Evolutionary conservation across 805 yeast genomes (phyloP).

Genomic region (Saitoella complicata): DNA sequence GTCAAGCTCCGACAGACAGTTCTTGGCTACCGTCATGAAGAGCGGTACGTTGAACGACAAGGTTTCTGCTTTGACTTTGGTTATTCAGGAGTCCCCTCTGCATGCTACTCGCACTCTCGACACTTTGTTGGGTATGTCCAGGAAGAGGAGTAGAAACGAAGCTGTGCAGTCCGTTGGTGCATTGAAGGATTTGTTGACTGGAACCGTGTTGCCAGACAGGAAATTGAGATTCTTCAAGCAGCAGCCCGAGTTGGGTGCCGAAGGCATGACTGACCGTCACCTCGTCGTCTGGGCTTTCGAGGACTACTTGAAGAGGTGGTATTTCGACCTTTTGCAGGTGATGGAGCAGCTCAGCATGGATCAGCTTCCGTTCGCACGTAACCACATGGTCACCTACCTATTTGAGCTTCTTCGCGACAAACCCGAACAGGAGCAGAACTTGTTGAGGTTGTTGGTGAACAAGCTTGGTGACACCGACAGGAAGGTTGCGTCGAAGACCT

Average conservation of each 20-base stretch:
- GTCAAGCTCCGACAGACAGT: conserved; percentile 67
- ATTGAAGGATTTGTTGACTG: conserved; percentile 69
- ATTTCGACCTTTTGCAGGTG: conserved; percentile 57
- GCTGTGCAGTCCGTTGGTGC: conserved; percentile 83
- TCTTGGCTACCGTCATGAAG: conserved; percentile 71
- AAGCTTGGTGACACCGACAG: conserved; percentile 87
- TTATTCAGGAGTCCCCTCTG: conserved; percentile 87
- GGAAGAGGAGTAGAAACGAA: conserved; percentile 84
- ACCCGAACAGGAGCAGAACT: conserved; percentile 93
- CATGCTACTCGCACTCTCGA: conserved; percentile 78
- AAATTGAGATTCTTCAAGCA: conserved; percentile 66
- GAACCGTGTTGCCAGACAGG: conserved; percentile 71
- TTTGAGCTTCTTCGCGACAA: conserved; percentile 67
- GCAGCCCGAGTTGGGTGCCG: conserved; percentile 28
- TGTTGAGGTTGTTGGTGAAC: conserved; percentile 76
- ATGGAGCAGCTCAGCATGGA: conserved; percentile 78
- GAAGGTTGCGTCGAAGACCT: conserved; percentile 77
- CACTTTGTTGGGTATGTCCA: conserved; percentile 59
- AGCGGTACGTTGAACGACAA: conserved; percentile 93
- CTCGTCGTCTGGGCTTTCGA: conserved; percentile 68
- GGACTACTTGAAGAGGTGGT: conserved; percentile 65
- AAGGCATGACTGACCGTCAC: conserved; percentile 25
- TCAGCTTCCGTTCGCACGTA: conserved; percentile 73
- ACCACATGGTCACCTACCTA: conserved; percentile 57
- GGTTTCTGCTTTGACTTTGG: conserved; percentile 80